Evolutionary conservation across 148 eudicot species (phyloP).

Genomic region (Chenopodium formosanum): DNA sequence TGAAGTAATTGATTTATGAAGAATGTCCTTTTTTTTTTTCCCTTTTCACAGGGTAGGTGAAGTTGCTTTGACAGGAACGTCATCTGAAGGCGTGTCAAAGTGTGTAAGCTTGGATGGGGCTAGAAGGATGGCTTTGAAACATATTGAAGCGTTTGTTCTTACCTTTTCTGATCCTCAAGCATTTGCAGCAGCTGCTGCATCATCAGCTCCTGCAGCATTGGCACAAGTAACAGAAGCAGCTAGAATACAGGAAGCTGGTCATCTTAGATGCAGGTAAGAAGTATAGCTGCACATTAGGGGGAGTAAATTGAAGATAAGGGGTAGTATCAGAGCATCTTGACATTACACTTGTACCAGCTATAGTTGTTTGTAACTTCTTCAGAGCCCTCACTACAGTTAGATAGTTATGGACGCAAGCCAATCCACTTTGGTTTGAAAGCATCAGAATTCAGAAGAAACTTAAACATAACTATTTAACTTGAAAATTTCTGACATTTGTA

Average conservation of each 20-base stretch:
- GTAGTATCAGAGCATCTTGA: background rate
- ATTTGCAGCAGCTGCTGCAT: conserved; percentile 68
- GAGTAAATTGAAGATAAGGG: background rate
- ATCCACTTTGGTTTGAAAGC: background rate
- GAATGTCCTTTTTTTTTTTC: conserved; percentile 11
- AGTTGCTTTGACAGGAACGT: conserved; percentile 63
- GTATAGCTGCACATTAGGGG: background rate
- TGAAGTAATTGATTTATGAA: conserved; percentile 1
- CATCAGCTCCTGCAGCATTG: conserved; percentile 74
- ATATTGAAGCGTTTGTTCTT: conserved; percentile 73
- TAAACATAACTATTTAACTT: background rate
- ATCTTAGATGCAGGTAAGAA: conserved; percentile 92
- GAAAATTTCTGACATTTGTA: background rate
- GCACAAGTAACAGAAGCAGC: conserved; percentile 77
- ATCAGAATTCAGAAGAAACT: background rate
- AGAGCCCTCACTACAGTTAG: background rate
- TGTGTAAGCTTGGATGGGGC: conserved; percentile 65
- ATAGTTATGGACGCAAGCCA: background rate
- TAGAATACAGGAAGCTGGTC: conserved; percentile 90
- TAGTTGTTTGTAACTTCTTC: background rate
- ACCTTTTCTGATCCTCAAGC: conserved; percentile 68
- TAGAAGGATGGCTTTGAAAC: conserved; percentile 78
- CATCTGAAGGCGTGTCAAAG: conserved; percentile 64
- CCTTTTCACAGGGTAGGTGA: conserved; percentile 71
- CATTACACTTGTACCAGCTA: background rate